These are phyloP conservation scores for Claviceps digitariae DNA, from an alignment of 2,329 filamentous ascomycete genomes.

Conservation along the genomic window DNA sequence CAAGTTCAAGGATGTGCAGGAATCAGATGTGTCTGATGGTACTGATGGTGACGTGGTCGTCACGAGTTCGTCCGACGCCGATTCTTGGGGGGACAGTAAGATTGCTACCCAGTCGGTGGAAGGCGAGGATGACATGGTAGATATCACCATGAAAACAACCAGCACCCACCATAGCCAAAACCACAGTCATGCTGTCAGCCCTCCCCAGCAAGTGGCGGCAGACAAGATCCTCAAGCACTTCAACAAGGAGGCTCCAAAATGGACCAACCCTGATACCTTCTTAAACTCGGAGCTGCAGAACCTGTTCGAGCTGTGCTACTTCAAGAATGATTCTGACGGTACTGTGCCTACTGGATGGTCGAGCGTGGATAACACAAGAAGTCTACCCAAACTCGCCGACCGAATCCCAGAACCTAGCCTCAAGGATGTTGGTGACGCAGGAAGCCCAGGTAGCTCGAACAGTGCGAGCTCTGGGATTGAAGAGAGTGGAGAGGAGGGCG, in stretches of 20 bases:
- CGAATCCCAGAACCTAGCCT: slow-evolving; percentile 28
- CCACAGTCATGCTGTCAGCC: slow-evolving; percentile 1
- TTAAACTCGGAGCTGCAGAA: slow-evolving; percentile 52
- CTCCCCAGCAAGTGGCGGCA: slow-evolving; percentile 11
- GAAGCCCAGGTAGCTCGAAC: slow-evolving; percentile 33
- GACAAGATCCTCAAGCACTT: slow-evolving; percentile 28
- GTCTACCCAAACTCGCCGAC: slow-evolving; percentile 39
- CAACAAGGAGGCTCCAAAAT: slow-evolving; percentile 38
- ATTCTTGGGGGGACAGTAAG: slow-evolving; percentile 55
- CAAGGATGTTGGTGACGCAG: slow-evolving; percentile 34
- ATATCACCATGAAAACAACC: slow-evolving; percentile 70
- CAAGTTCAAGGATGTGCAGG: slow-evolving; percentile 41
- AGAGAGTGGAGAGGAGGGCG: slow-evolving; percentile 27
- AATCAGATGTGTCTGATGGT: slow-evolving; percentile 33
- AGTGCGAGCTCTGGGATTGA: slow-evolving; percentile 35
- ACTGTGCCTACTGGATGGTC: slow-evolving; percentile 59
- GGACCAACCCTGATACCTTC: slow-evolving; percentile 36
- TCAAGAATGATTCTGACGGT: slow-evolving; percentile 37
- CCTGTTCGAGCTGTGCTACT: slow-evolving; percentile 66
- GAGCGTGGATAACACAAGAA: slow-evolving; percentile 42
- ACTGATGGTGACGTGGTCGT: slow-evolving; percentile 57
- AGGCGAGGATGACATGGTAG: slow-evolving; percentile 81
- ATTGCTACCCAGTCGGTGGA: slow-evolving; percentile 68
- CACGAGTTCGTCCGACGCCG: slow-evolving; percentile 47
- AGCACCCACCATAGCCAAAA: slow-evolving; percentile 2